These are phyloP conservation scores for Candida insectorum DNA, from an alignment of 805 yeast genomes.

Conservation along the genomic window DNA sequence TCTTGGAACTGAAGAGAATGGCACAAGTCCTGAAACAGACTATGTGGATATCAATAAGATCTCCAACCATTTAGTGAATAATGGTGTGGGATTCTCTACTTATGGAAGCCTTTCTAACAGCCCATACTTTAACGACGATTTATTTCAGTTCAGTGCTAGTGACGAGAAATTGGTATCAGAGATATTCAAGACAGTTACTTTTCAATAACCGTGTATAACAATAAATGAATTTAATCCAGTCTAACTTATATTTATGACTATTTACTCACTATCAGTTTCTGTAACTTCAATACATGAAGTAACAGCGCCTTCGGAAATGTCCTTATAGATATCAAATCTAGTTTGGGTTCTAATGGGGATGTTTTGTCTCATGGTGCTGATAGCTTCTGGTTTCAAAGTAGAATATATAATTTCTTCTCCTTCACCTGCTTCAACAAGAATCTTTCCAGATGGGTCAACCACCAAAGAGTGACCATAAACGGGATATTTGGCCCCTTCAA, in stretches of 20 bases:
- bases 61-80: background rate
- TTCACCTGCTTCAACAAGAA: conserved; percentile 71
- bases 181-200: too few species aligned
- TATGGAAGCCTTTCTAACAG: background rate
- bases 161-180: too few species aligned
- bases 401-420: conserved; percentile 75
- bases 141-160: too few species aligned
- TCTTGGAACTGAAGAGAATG: conserved; percentile 1
- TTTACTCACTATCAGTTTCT: conserved; percentile 8
- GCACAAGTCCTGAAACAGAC: background rate
- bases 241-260: too few species aligned
- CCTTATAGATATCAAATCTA: conserved; percentile 62
- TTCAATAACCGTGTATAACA: too few species aligned
- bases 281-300: conserved; percentile 9
- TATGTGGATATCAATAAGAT: background rate
- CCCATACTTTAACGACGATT: too few species aligned
- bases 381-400: conserved; percentile 59
- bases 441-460: conserved; percentile 59
- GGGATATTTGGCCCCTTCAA: conserved; percentile 52
- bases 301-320: conserved; percentile 19
- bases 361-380: conserved; percentile 56
- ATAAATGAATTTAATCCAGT: too few species aligned
- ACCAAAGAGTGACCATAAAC: conserved; percentile 68
- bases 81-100: background rate
- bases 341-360: conserved; percentile 72